phyloP scores from a whole-genome alignment of 306 rosid species.

The Casuarina equisetifolia region DNA sequence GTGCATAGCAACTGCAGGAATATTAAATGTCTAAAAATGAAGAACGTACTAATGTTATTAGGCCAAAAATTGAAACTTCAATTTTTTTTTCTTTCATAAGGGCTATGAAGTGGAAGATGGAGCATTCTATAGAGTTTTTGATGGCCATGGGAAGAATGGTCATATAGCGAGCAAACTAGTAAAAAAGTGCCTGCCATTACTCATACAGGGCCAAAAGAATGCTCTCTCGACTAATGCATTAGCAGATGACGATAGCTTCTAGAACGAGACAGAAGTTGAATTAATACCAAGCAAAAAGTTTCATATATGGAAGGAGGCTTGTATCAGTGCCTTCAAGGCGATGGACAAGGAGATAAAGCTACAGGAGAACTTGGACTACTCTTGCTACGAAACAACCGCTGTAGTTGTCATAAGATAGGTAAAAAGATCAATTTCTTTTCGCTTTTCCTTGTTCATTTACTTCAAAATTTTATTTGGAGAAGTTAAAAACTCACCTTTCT shows the following conservation, averaged over 20 bases:
- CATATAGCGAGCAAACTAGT: constrained; percentile 63
- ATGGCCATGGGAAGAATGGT: constrained; percentile 83
- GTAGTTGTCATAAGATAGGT: constrained; percentile 65
- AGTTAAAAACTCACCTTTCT: not conserved
- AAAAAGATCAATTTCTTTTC: not conserved
- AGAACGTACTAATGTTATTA: not conserved
- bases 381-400: constrained; percentile 70
- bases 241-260: constrained; percentile 11
- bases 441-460: too few species aligned
- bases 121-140: constrained; percentile 65
- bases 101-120: constrained; percentile 50
- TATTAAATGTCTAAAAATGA: not conserved
- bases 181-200: constrained; percentile 40
- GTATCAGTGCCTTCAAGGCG: constrained; percentile 49
- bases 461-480: constrained; percentile 3
- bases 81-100: constrained; percentile 24
- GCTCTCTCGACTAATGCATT: not conserved
- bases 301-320: constrained; percentile 44
- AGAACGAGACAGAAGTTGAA: constrained; percentile 6
- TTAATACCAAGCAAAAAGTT: constrained; percentile 24
- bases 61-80: constrained; percentile 2
- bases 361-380: constrained; percentile 53
- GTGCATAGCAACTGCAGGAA: not conserved
- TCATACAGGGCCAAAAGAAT: constrained; percentile 42
- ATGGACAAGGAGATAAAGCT: constrained; percentile 76